A percentile compares a stretch with the other conserved stretches of the same genome.
phyloP scores from a whole-genome alignment of 306 rosid species.

The Inga laurina region DNA sequence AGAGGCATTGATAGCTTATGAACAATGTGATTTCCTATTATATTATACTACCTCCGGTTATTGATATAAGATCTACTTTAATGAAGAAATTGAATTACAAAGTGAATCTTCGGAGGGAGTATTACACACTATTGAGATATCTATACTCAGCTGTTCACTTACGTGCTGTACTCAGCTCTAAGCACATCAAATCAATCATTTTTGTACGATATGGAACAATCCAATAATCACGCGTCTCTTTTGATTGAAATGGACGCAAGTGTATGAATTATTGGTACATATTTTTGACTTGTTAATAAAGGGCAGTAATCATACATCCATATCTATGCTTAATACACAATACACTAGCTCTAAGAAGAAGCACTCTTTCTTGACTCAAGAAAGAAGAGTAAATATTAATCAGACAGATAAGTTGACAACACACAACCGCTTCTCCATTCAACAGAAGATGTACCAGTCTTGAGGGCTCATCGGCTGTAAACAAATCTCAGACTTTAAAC shows the following conservation, averaged over 20 bases:
- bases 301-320: neutral
- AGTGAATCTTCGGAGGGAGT: no score
- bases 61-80: no score
- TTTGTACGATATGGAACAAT: neutral
- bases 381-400: neutral
- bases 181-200: neutral
- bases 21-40: neutral
- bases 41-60: no score
- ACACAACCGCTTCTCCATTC: neutral
- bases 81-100: no score
- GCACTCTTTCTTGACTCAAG: neutral
- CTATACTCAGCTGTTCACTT: no score
- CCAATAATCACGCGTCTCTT: neutral
- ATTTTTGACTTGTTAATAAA: neutral
- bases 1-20: neutral
- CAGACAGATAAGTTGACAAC: neutral
- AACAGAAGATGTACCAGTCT: neutral
- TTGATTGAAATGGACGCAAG: neutral
- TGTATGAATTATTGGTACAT: neutral
- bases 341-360: neutral
- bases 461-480: neutral
- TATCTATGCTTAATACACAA: neutral
- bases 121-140: no score
- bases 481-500: neutral
- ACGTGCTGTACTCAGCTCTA: neutral